Conservation (phyloP, 2,329 filamentous ascomycete genomes). For the Aspergillus brasiliensis region DNA sequence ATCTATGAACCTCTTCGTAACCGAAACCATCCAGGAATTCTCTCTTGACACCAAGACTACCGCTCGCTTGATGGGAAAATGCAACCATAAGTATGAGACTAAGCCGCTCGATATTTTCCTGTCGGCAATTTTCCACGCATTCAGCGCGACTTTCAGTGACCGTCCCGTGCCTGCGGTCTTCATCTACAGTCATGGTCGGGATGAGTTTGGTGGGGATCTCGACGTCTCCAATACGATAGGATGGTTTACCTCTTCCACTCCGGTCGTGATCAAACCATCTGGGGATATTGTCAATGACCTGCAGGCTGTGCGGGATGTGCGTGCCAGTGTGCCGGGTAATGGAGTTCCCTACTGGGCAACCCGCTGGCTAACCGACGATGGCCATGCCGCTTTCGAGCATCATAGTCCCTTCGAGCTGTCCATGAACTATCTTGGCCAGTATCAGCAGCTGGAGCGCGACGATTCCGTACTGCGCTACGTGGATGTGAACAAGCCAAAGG, state of each 20-base stretch:
- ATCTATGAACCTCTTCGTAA: slow-evolving; percentile 60
- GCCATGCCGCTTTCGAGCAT: neutral
- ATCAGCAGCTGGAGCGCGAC: neutral
- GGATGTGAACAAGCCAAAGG: neutral
- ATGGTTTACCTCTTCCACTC: slow-evolving; percentile 25
- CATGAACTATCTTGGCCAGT: neutral
- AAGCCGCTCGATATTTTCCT: slow-evolving; percentile 26
- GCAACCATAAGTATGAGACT: slow-evolving; percentile 14
- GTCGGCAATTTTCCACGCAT: slow-evolving; percentile 21
- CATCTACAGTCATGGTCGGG: slow-evolving; percentile 28
- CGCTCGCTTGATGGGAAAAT: slow-evolving; percentile 10
- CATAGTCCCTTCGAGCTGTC: neutral
- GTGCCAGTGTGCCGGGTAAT: neutral
- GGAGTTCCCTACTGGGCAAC: neutral
- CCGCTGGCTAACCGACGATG: neutral
- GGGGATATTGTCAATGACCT: slow-evolving; percentile 10
- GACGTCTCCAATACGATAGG: slow-evolving; percentile 26
- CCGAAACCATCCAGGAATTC: slow-evolving; percentile 22
- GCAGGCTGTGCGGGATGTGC: neutral
- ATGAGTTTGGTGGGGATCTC: slow-evolving; percentile 18
- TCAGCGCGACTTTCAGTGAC: slow-evolving; percentile 19
- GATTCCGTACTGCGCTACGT: neutral
- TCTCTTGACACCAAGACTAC: neutral
- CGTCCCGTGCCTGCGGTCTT: slow-evolving; percentile 21
- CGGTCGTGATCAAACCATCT: neutral